Evolutionary conservation across 768 basidiomycete species (phyloP).

Genomic region (Xerocomellus amylosporus): DNA sequence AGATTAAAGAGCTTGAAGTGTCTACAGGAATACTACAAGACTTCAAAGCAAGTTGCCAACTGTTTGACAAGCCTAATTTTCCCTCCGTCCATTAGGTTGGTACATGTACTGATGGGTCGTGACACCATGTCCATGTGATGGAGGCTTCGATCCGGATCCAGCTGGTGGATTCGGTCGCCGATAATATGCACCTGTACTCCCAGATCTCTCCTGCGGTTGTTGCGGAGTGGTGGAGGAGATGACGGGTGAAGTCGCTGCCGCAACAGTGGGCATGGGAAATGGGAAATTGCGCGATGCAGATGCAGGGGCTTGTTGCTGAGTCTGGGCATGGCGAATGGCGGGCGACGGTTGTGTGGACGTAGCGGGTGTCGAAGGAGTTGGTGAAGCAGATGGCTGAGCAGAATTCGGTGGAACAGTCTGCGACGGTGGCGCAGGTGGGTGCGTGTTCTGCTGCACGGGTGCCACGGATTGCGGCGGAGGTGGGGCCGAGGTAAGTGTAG

Average conservation of each 20-base stretch:
- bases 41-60: conserved; percentile 6
- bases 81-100: conserved; percentile 42
- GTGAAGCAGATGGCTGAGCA: conserved; percentile 31
- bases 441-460: conserved; percentile 23
- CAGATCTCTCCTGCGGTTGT: conserved; percentile 33
- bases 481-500: conserved; percentile 26
- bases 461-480: conserved; percentile 18
- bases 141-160: conserved; percentile 22
- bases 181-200: conserved; percentile 49
- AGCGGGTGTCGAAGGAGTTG: conserved; percentile 34
- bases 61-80: conserved; percentile 15
- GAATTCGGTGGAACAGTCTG: conserved; percentile 26
- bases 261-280: conserved; percentile 75
- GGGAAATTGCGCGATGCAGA: conserved; percentile 39
- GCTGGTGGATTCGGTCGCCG: conserved; percentile 40
- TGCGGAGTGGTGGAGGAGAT: conserved; percentile 40
- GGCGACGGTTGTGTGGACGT: conserved; percentile 37
- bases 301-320: conserved; percentile 24
- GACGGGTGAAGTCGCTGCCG: conserved; percentile 58
- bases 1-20: conserved; percentile 1
- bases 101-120: conserved; percentile 45
- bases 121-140: conserved; percentile 23
- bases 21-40: conserved; percentile 3
- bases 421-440: conserved; percentile 34
- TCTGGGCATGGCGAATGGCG: conserved; percentile 30